Base-by-base conservation (phyloP, 441 rosid genomes). In the Gossypium schwendimanii region DNA sequence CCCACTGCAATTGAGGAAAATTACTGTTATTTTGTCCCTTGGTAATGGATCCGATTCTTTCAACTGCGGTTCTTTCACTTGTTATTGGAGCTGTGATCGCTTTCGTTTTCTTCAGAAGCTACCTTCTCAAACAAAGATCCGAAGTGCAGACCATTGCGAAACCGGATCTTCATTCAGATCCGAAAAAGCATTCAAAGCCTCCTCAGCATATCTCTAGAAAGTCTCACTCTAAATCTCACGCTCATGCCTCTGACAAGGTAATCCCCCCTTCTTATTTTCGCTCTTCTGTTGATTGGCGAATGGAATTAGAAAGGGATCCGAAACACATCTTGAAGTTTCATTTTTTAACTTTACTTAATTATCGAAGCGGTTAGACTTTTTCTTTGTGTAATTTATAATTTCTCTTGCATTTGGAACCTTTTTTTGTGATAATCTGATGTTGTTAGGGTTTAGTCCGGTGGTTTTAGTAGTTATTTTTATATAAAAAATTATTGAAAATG, bases 191-290 rank as follows among this genome's bases (percentile, higher is more conserved):
- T 14, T 53, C 88, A 1, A 91, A 85, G 72, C 83, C 85, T 66
- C 65, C 81, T 61, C 89, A 80, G 61, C 63, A 73, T 4, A 58
- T 63, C 45, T 72, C 87, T 58, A 95, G 75, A 76, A 93, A 88
- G 79, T 55, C 81, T 76, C 93, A 89, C 80, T 52, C 86, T 71
- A 94, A 88, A 79, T 47, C 85, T 70, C 91, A 83, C 55, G 80
- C 94, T 62, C 89, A 87, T 68, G 83, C 86, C 67, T 68, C 91
- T 28, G 99, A 88, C 62, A 95, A 91, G 93, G 98, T 88, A 73
- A 23, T 54, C 14, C 26, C 64, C 63, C 12, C 45, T 28, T 31
- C 59, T 57, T 31, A 17, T 64, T 28, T 17, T 53, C 23, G 18
- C 15, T 23, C 58, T 53, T 7, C 54, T 23, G 12, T 65, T 69